Evolutionary conservation across 2,329 filamentous ascomycete species (phyloP), one percentile per base, ranked within the genome.

Genomic region (Plectosphaerella plurivora): DNA sequence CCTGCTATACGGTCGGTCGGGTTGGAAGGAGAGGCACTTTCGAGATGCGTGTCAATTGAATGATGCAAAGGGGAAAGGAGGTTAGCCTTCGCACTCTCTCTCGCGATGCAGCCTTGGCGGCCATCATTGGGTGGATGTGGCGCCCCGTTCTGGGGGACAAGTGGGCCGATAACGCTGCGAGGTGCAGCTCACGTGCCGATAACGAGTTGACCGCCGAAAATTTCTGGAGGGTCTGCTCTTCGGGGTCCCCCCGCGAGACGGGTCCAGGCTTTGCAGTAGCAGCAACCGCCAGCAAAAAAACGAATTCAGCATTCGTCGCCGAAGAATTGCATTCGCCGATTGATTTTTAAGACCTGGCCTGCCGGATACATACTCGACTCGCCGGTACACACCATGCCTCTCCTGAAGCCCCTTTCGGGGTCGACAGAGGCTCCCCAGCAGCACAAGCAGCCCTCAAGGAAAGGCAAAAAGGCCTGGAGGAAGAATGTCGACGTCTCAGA

Each of bases 401-500:
- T 79, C 24, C 61, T 84, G 25, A 70, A 73, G 59, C 70, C 73
- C 47, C 71, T 70, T 47, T 69, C 75, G 41, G 78, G 73, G 54
- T 72, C 79, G 36, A 70, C 73, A 12, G 72, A 78, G 36, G 87
- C 89, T 16, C 92, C 91, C 11, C 84, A 86, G 57, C 90, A 95
- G 60, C 85, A 87, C 72, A 91, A 83, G 58, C 94, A 99, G 70
- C 84, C 91, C 24, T 97, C 93, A 5, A 82, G 94, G 67, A 99
- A 99, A 70, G 94, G 95, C 63, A 97, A 97, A 74, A 97, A 96
- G 75, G 93, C 94, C 33, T 99, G 94, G 94, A 83, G 94, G 66
- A 99, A 97, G 71, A 96, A 99, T 73, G 91, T 99, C 70, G 91
- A 99, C 72, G 83, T 97, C 56, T 87, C 89, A 25, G 87, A 96